Conservation (phyloP, 1,139 yeast genomes). For the Suhomyces kunorum region DNA sequence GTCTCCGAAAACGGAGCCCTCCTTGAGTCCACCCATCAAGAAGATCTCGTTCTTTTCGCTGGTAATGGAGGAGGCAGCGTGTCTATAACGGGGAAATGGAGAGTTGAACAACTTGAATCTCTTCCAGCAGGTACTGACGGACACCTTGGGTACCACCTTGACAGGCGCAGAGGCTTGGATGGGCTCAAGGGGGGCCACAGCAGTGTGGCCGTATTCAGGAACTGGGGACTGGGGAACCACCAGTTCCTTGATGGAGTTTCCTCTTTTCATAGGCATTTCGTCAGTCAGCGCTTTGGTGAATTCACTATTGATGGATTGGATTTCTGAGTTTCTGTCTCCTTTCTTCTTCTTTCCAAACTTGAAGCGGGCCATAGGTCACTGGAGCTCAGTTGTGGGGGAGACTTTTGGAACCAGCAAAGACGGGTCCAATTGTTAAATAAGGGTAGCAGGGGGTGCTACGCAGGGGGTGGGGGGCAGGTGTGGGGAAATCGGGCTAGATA, state of each 20-base stretch:
- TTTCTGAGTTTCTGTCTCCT: constrained; percentile 12
- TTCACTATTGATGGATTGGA: constrained; percentile 17
- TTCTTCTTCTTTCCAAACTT: constrained; percentile 32
- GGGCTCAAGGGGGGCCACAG: background rate
- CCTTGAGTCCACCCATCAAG: constrained; percentile 94
- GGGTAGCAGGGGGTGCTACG: constrained; percentile 1
- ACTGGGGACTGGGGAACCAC: background rate
- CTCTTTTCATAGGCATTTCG: constrained; percentile 13
- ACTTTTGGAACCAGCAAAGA: background rate
- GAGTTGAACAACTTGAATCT: constrained; percentile 68
- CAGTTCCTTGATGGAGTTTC: constrained; percentile 9
- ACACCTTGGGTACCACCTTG: constrained; percentile 5
- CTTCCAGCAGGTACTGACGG: constrained; percentile 66
- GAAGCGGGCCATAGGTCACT: constrained; percentile 28
- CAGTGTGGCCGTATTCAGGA: background rate
- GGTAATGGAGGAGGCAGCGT: constrained; percentile 74
- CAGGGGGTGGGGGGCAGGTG: background rate
- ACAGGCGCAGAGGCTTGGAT: constrained; percentile 2
- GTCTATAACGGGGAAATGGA: constrained; percentile 94
- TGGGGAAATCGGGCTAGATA: background rate
- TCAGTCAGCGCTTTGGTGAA: constrained; percentile 9
- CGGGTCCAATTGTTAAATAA: constrained; percentile 2
- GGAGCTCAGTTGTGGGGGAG: constrained; percentile 1
- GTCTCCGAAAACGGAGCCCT: constrained; percentile 91
- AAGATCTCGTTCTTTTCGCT: constrained; percentile 83